Evolutionary conservation across 129 eudicot species (phyloP).

Genomic region (Saussurea involucrata): DNA sequence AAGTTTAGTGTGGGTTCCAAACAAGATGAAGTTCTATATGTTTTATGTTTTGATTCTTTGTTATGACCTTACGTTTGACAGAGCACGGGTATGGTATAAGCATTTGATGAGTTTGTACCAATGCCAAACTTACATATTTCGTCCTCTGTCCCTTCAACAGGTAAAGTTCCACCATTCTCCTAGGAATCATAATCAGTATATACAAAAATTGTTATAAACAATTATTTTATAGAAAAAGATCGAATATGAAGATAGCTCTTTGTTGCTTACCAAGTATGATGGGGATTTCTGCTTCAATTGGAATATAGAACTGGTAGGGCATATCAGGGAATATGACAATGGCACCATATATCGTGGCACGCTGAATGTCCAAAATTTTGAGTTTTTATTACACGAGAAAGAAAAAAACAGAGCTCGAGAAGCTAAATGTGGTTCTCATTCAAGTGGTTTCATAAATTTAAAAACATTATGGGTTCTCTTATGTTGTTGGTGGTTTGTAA

Average conservation of each 20-base stretch:
- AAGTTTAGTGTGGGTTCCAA: too few relatives aligned
- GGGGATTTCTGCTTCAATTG: constrained; percentile 43
- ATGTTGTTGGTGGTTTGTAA: too few relatives aligned
- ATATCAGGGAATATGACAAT: constrained; percentile 61
- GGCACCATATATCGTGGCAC: constrained; percentile 68
- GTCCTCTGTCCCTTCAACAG: constrained; percentile 43
- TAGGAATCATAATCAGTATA: neutral
- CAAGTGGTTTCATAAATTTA: too few relatives aligned
- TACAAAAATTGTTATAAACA: neutral
- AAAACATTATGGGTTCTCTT: too few relatives aligned
- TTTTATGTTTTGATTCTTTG: neutral
- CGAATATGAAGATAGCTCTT: neutral
- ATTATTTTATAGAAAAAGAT: neutral
- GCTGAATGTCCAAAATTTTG: constrained; percentile 25
- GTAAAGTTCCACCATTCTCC: constrained; percentile 77
- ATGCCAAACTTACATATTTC: constrained; percentile 46
- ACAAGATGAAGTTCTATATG: neutral
- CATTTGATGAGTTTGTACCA: constrained; percentile 68
- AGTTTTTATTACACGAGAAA: too few relatives aligned
- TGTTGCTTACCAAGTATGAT: constrained; percentile 50
- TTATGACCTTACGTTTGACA: constrained; percentile 29
- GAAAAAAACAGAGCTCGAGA: too few relatives aligned
- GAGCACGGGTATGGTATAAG: constrained; percentile 69
- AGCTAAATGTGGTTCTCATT: too few relatives aligned
- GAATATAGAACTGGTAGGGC: constrained; percentile 56